Conservation (phyloP, 495 filamentous ascomycete species). For the Xylaria curta region DNA sequence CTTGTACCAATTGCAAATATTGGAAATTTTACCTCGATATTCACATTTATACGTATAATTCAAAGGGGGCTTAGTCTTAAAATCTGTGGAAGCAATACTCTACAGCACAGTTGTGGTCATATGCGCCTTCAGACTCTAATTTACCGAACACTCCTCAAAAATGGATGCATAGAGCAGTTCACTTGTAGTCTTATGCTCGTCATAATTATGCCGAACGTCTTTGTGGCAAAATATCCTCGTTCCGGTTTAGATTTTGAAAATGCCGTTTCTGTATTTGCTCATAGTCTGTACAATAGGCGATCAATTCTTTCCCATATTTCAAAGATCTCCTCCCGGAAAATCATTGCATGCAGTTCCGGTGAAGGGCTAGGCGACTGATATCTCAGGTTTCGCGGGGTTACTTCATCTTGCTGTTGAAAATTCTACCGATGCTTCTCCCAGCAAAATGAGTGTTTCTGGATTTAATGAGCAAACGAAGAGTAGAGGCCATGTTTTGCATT, state of each 20-base stretch:
- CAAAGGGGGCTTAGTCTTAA: neutral
- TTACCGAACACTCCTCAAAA: neutral
- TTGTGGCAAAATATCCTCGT: neutral
- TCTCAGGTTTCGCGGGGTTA: neutral
- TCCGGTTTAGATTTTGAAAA: neutral
- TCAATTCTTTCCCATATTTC: neutral
- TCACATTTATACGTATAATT: neutral
- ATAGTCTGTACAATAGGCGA: neutral
- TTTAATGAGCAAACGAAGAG: neutral
- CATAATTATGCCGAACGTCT: neutral
- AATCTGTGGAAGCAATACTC: neutral
- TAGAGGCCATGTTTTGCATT: neutral
- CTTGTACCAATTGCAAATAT: neutral
- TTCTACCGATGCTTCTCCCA: neutral
- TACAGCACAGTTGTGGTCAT: neutral
- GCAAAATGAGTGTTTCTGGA: neutral
- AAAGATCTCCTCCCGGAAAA: neutral
- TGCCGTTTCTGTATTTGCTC: no score
- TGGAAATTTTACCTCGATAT: neutral
- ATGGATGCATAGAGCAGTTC: neutral
- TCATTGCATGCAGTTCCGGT: neutral
- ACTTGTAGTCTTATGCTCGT: neutral
- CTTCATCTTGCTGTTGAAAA: neutral
- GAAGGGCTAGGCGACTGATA: neutral
- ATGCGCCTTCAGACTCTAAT: neutral